phyloP scores from a whole-genome alignment of 208 protist species.

The Trypanosoma vivax region DNA sequence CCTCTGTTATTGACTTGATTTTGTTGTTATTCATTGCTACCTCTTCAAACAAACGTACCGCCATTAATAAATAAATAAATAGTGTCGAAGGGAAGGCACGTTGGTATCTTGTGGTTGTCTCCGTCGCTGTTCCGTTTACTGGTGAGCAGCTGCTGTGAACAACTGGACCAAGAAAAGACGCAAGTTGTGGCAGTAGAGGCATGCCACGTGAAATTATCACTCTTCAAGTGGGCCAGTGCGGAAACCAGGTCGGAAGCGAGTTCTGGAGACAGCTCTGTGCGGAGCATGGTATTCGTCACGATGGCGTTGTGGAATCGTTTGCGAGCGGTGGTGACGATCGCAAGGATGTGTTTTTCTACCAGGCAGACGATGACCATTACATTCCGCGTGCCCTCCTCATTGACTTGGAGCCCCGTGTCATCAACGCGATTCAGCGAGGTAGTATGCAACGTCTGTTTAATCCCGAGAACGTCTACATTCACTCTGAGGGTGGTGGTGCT shows the following conservation, averaged over 20 bases:
- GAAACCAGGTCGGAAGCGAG: slow-evolving; percentile 94
- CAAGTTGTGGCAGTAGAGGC: not conserved
- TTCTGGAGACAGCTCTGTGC: slow-evolving; percentile 99
- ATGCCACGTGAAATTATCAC: slow-evolving; percentile 99
- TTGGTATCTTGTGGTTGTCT: too few relatives aligned
- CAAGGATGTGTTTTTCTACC: slow-evolving; percentile 99
- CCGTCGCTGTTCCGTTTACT: too few relatives aligned
- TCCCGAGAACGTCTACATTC: slow-evolving; percentile 98
- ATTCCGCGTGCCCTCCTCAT: slow-evolving; percentile 98
- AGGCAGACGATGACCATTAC: slow-evolving; percentile 99
- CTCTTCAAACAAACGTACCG: too few relatives aligned
- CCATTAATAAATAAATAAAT: too few relatives aligned
- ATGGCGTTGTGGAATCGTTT: slow-evolving; percentile 94
- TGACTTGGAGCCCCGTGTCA: slow-evolving; percentile 98
- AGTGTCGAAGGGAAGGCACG: too few relatives aligned
- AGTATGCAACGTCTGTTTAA: slow-evolving; percentile 97
- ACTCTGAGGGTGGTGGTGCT: slow-evolving; percentile 94
- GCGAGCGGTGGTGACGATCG: slow-evolving; percentile 93
- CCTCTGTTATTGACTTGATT: not conserved
- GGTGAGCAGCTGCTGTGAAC: too few relatives aligned
- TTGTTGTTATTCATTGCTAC: not conserved
- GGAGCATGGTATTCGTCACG: slow-evolving; percentile 97
- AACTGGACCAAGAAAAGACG: not conserved
- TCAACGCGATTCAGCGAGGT: slow-evolving; percentile 91
- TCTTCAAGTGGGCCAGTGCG: slow-evolving; percentile 98